Percentiles rank a stretch among this genome's conserved stretches.
Evolutionary conservation across 2,329 filamentous ascomycete species (phyloP).

Genomic region (Thyridium curvatum): DNA sequence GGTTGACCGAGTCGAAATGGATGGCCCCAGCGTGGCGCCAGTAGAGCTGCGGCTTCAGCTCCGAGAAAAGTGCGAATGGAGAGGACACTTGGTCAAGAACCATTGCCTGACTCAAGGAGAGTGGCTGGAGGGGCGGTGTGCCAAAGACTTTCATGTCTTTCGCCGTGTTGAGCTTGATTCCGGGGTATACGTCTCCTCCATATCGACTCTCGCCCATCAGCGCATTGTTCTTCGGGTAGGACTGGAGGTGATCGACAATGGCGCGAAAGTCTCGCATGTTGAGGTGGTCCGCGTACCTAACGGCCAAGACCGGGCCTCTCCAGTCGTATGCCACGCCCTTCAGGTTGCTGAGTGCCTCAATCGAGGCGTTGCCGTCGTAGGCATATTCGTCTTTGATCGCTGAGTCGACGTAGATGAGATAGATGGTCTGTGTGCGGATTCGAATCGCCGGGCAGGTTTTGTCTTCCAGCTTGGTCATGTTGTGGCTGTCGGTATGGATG

Average conservation of each 20-base stretch:
- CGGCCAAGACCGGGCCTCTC: conserved; percentile 1
- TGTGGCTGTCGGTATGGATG: too few species aligned
- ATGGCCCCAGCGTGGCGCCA: too few species aligned
- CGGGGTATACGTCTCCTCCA: too few species aligned
- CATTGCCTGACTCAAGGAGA: too few species aligned
- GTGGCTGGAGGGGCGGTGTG: too few species aligned
- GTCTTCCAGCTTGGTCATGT: too few species aligned
- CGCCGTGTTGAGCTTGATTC: too few species aligned
- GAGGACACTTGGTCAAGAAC: too few species aligned
- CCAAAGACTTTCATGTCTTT: too few species aligned
- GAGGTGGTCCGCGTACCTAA: conserved; percentile 1
- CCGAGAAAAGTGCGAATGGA: too few species aligned
- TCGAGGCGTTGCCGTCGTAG: not conserved
- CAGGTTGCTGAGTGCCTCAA: not conserved
- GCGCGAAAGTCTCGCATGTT: conserved; percentile 7
- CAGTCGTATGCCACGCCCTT: not conserved
- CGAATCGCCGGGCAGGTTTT: not conserved
- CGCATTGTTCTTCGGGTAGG: not conserved
- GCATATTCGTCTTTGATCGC: not conserved
- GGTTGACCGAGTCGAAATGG: too few species aligned
- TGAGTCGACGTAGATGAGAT: not conserved
- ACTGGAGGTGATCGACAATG: conserved; percentile 4
- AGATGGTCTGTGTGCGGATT: not conserved
- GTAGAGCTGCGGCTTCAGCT: too few species aligned
- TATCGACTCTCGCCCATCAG: not conserved